Percentiles rank a stretch among this genome's conserved stretches.
Conservation (phyloP, 2,329 filamentous ascomycete species). For the Gaeumannomyces sp. region DNA sequence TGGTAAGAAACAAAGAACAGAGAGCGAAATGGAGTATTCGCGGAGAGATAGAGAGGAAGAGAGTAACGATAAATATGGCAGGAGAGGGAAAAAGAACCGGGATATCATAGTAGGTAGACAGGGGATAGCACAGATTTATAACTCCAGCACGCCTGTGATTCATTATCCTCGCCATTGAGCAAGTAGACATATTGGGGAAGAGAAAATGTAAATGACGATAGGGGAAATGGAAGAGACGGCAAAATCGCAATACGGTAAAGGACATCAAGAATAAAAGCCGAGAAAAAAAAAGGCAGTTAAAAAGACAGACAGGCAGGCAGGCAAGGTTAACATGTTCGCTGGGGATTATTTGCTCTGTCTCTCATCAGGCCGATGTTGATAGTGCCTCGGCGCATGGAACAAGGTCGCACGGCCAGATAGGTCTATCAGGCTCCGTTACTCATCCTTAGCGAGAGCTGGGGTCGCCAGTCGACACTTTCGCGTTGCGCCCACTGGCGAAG, state of each 20-base stretch:
- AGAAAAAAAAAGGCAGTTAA: not conserved
- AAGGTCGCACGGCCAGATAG: too few relatives aligned
- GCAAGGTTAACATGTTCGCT: too few relatives aligned
- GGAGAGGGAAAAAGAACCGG: not conserved
- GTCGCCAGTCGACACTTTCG: slow-evolving; percentile 40
- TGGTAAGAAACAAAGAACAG: not conserved
- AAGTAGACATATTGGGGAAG: not conserved
- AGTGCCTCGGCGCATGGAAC: too few relatives aligned
- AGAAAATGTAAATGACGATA: not conserved
- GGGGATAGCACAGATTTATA: not conserved
- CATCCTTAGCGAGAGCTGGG: slow-evolving; percentile 25
- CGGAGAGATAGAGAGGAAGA: not conserved
- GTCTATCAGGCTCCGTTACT: not conserved
- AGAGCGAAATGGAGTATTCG: not conserved
- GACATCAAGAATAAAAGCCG: not conserved
- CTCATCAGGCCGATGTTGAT: too few relatives aligned
- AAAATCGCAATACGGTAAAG: not conserved
- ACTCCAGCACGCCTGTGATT: not conserved
- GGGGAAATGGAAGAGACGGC: not conserved
- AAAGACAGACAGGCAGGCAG: not conserved
- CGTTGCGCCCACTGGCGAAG: slow-evolving; percentile 38
- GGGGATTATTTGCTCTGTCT: too few relatives aligned
- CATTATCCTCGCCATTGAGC: not conserved
- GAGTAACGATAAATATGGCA: not conserved
- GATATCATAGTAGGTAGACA: slow-evolving; percentile 8